These are phyloP conservation scores for Xanthoconium purpureum DNA, from an alignment of 768 basidiomycete genomes.

Conservation along the genomic window DNA sequence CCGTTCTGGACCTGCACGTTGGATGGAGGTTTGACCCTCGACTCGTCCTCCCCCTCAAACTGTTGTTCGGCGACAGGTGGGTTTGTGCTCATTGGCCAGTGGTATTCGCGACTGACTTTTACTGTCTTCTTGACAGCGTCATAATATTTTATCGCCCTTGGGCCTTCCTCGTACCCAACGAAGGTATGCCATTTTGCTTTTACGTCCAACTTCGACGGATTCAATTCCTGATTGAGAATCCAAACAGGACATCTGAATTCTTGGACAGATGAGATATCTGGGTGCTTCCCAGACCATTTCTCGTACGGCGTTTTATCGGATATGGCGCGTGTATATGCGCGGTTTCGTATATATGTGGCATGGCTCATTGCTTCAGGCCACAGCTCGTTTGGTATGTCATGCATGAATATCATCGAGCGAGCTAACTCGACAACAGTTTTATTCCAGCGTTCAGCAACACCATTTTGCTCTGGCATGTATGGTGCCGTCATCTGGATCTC, in stretches of 20 bases:
- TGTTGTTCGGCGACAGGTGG: background rate
- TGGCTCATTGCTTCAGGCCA: constrained; percentile 34
- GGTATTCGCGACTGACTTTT: background rate
- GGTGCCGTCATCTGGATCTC: constrained; percentile 32
- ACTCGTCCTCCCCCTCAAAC: background rate
- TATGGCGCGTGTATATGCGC: background rate
- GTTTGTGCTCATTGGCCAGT: background rate
- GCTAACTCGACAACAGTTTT: constrained; percentile 30
- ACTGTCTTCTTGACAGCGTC: background rate
- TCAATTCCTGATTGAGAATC: background rate
- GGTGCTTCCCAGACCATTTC: background rate
- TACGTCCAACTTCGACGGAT: background rate
- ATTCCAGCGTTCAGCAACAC: constrained; percentile 37
- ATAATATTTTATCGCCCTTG: background rate
- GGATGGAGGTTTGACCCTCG: background rate
- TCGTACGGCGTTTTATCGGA: background rate
- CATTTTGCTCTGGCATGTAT: constrained; percentile 39
- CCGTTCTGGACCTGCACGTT: background rate
- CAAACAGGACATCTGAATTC: background rate
- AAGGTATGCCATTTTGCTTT: background rate
- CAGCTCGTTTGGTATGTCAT: constrained; percentile 9
- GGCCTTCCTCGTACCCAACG: background rate
- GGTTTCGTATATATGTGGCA: constrained; percentile 3
- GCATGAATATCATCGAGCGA: constrained; percentile 30
- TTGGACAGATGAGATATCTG: background rate